Evolutionary conservation across 306 rosid genomes (phyloP).

Genomic region (Ammopiptanthus mongolicus): DNA sequence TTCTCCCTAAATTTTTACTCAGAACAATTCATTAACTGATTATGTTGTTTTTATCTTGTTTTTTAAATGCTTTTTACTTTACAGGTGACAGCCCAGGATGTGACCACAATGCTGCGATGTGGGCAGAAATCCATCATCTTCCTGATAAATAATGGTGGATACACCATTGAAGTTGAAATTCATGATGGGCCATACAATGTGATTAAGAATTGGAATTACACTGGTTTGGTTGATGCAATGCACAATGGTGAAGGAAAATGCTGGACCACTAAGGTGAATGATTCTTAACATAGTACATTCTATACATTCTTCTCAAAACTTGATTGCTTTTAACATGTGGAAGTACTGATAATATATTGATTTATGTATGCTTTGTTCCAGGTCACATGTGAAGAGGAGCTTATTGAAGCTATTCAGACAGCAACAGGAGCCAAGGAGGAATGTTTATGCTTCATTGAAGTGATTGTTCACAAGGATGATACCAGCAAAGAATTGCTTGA

Average conservation of each 20-base stretch:
- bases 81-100: conserved; percentile 62
- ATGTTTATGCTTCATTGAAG: conserved; percentile 57
- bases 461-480: conserved; percentile 57
- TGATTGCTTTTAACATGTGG: neutral
- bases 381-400: conserved; percentile 63
- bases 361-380: neutral
- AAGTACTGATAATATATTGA: neutral
- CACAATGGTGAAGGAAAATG: conserved; percentile 72
- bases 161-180: conserved; percentile 67
- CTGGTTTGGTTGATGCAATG: conserved; percentile 54
- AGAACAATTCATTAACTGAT: neutral
- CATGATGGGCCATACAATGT: conserved; percentile 73
- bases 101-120: conserved; percentile 56
- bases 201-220: conserved; percentile 68
- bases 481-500: conserved; percentile 67
- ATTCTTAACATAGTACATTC: neutral
- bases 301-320: neutral
- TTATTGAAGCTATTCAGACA: conserved; percentile 38
- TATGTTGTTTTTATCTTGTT: neutral
- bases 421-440: conserved; percentile 49
- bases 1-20: neutral
- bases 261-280: conserved; percentile 65
- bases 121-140: conserved; percentile 52
- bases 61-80: neutral
- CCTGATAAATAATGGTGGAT: conserved; percentile 67